A percentile compares a stretch with the other conserved stretches of the same genome.
These are phyloP conservation scores for Lasiodiplodia hormozganensis DNA, from an alignment of 2,329 filamentous ascomycete species.

Conservation along the genomic window DNA sequence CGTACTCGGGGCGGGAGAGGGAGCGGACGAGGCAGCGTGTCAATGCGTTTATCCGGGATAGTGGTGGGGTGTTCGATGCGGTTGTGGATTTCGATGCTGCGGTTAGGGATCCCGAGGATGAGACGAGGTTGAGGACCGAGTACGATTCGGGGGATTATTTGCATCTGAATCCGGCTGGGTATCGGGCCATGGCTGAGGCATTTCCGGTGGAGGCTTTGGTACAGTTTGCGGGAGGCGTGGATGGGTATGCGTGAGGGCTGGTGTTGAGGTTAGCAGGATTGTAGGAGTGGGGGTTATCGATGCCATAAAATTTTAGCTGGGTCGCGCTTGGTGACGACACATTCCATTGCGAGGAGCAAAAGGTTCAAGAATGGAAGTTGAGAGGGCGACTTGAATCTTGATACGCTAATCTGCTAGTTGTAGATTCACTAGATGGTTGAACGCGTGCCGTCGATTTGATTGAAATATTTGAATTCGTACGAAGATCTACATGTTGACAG, in stretches of 20 bases:
- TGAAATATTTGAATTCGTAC: conserved; percentile 7
- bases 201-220: conserved; percentile 66
- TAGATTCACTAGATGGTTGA: neutral
- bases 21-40: conserved; percentile 64
- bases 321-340: neutral
- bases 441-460: neutral
- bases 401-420: neutral
- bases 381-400: neutral
- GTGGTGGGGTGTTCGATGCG: conserved; percentile 64
- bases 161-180: conserved; percentile 67
- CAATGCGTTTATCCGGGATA: conserved; percentile 67
- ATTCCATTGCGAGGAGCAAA: neutral
- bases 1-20: conserved; percentile 58
- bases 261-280: neutral
- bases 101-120: conserved; percentile 59
- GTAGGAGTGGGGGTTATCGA: neutral
- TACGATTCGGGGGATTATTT: conserved; percentile 70
- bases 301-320: neutral
- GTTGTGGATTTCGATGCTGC: conserved; percentile 68
- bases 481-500: conserved; percentile 8
- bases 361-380: neutral
- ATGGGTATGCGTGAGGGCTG: conserved; percentile 8
- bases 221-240: conserved; percentile 31
- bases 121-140: conserved; percentile 56
- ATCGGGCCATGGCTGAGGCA: conserved; percentile 63